Conservation (phyloP, 306 rosid genomes). For the Vicia sativa region DNA sequence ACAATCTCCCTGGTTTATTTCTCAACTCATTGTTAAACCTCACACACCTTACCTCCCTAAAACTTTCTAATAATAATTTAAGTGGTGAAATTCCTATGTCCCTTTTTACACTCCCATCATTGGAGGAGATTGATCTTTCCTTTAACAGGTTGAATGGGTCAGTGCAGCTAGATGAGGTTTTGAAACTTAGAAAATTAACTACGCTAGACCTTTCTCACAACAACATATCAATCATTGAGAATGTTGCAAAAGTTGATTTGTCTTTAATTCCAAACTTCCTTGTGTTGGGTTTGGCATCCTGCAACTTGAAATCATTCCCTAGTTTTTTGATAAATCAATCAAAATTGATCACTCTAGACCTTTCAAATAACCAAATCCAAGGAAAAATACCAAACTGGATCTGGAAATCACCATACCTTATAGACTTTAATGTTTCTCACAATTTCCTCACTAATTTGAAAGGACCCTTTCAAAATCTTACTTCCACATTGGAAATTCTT, state of each 20-base stretch:
- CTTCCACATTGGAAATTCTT: neutral
- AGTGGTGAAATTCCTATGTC: slow-evolving; percentile 2
- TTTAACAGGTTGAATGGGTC: slow-evolving; percentile 59
- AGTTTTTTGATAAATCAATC: neutral
- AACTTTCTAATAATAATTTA: too few relatives aligned
- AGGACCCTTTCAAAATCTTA: neutral
- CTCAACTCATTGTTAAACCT: neutral
- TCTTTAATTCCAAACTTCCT: neutral
- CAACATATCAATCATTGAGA: slow-evolving; percentile 29
- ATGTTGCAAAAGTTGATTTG: neutral
- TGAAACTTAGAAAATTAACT: slow-evolving; percentile 36
- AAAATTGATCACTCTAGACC: neutral
- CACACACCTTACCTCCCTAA: slow-evolving; percentile 3
- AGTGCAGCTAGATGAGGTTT: slow-evolving; percentile 11
- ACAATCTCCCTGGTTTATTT: slow-evolving; percentile 36
- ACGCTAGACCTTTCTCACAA: slow-evolving; percentile 58
- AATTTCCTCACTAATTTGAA: neutral
- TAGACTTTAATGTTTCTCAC: slow-evolving; percentile 45
- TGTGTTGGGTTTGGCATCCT: neutral
- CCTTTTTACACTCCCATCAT: slow-evolving; percentile 4
- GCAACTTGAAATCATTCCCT: neutral
- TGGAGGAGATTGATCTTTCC: slow-evolving; percentile 39
- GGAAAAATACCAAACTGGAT: slow-evolving; percentile 57
- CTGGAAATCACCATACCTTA: slow-evolving; percentile 35
- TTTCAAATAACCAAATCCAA: slow-evolving; percentile 43